These are phyloP conservation scores for Citrullus amarus DNA, from an alignment of 306 rosid genomes.

Conservation along the genomic window DNA sequence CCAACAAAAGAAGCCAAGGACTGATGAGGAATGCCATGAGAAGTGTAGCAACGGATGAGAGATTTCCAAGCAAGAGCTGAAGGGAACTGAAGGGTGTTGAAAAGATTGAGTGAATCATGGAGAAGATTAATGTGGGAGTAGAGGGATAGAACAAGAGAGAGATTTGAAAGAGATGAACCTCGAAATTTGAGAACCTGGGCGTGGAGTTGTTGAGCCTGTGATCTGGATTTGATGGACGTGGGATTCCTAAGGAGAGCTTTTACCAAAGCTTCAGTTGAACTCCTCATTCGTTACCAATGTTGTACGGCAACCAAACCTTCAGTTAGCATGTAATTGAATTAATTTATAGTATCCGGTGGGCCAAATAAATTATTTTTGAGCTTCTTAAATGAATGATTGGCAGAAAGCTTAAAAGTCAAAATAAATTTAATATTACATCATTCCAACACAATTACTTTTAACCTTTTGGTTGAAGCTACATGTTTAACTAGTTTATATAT, in stretches of 20 bases:
- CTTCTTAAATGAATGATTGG: no score
- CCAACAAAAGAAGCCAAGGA: constrained; percentile 33
- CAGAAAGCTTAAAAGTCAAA: no score
- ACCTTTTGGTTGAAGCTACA: no score
- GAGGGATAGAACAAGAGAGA: constrained; percentile 39
- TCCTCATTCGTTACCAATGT: constrained; percentile 3
- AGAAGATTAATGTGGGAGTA: constrained; percentile 46
- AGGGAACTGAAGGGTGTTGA: constrained; percentile 33
- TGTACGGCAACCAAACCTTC: background rate
- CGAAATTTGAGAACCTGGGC: constrained; percentile 50
- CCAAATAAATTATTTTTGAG: no score
- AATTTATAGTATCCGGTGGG: no score
- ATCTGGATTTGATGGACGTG: constrained; percentile 13
- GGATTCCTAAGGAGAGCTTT: constrained; percentile 26
- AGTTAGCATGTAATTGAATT: no score
- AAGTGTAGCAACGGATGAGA: constrained; percentile 54
- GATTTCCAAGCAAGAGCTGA: constrained; percentile 47
- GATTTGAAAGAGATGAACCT: constrained; percentile 15
- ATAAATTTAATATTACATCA: no score
- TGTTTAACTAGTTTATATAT: no score
- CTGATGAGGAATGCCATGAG: constrained; percentile 30
- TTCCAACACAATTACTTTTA: no score
- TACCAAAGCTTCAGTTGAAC: constrained; percentile 20
- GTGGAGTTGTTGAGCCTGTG: constrained; percentile 53
- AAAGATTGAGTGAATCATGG: constrained; percentile 30